These are phyloP conservation scores for Colletotrichum godetiae DNA, from an alignment of 2,329 filamentous ascomycete species.

Conservation along the genomic window DNA sequence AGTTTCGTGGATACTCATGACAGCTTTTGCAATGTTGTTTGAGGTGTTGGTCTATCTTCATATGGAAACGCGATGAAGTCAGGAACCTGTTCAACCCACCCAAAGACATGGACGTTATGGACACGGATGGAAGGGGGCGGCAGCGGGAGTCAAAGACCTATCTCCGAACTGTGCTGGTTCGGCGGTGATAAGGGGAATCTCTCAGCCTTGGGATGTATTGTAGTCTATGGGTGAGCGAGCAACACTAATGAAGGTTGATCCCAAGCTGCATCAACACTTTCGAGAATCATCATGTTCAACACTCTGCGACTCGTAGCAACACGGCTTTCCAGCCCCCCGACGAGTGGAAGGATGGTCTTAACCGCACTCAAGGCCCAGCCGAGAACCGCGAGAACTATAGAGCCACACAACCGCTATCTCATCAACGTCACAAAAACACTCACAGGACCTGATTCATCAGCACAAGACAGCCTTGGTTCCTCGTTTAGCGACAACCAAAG, in stretches of 20 bases:
- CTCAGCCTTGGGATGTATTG: neutral
- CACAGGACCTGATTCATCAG: rapidly evolving
- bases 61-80: no score
- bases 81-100: neutral
- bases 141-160: neutral
- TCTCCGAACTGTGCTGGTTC: neutral
- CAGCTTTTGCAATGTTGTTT: no score
- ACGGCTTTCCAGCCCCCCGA: no score
- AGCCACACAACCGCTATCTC: rapidly evolving
- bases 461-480: neutral
- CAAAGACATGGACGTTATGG: neutral
- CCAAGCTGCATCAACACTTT: neutral
- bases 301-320: neutral
- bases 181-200: neutral
- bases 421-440: rapidly evolving
- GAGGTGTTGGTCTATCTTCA: no score
- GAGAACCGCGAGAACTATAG: no score
- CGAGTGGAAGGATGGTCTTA: no score
- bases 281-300: neutral
- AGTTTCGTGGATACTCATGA: no score
- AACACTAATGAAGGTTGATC: neutral
- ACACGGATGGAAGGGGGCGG: neutral
- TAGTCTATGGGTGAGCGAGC: neutral
- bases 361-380: rapidly evolving
- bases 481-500: neutral